Conservation (phyloP, 1,284 basidiomycete species). For the Cutaneotrichosporon mucoides region DNA sequence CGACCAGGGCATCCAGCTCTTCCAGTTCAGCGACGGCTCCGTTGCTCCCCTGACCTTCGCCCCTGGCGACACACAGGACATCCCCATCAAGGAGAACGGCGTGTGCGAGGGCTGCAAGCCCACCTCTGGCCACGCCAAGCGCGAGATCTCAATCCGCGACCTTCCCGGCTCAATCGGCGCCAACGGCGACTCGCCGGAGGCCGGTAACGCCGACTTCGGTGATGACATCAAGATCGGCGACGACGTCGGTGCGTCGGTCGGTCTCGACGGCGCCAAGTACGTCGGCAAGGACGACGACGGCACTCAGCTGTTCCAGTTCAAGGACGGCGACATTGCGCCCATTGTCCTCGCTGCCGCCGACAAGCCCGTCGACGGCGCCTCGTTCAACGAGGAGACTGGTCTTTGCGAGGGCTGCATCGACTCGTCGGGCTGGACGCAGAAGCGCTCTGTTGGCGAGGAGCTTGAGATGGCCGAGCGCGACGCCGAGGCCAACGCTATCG, state of each 20-base stretch:
- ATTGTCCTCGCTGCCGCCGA: neutral
- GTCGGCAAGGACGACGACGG: slow-evolving; percentile 6
- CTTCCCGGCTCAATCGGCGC: neutral
- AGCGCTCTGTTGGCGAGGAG: neutral
- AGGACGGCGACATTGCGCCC: slow-evolving; percentile 4
- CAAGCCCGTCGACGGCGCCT: neutral
- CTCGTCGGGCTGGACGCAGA: neutral
- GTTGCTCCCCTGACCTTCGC: slow-evolving; percentile 5
- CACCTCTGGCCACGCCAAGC: neutral
- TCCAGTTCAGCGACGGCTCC: slow-evolving; percentile 8
- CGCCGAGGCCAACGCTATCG: neutral
- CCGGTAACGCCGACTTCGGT: slow-evolving; percentile 2
- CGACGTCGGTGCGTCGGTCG: neutral
- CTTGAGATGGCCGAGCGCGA: neutral
- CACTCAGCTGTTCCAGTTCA: slow-evolving; percentile 9
- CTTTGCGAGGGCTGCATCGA: neutral
- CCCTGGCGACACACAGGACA: neutral
- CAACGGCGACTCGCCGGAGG: neutral
- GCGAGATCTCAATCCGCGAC: neutral
- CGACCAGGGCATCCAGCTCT: slow-evolving; percentile 5
- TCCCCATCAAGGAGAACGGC: neutral
- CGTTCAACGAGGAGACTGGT: neutral
- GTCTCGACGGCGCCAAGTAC: slow-evolving; percentile 4
- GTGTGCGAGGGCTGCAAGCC: neutral
- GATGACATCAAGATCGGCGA: neutral